Percentiles rank a stretch among this genome's conserved stretches.
These are phyloP conservation scores for Scenedesmus sp. DNA, from an alignment of 163 green algal genomes.

Conservation along the genomic window DNA sequence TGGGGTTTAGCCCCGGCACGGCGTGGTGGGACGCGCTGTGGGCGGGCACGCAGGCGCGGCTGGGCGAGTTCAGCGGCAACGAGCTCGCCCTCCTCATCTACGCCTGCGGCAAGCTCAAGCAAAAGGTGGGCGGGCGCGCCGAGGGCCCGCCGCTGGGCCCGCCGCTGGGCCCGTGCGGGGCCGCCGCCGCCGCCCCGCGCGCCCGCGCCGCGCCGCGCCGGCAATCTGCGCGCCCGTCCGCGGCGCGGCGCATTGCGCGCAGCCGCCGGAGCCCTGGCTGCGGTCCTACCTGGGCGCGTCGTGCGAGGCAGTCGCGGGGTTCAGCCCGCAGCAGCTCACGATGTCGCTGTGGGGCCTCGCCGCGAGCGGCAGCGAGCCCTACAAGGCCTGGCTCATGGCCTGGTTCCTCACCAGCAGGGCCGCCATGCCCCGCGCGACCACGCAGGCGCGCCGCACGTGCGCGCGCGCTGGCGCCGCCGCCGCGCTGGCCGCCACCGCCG, in stretches of 20 bases:
- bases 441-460: slow-evolving; percentile 24
- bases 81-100: slow-evolving; percentile 18
- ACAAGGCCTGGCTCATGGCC: slow-evolving; percentile 47
- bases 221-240: too few species aligned
- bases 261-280: slow-evolving; percentile 14
- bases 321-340: slow-evolving; percentile 30
- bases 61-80: not conserved
- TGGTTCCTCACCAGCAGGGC: slow-evolving; percentile 40
- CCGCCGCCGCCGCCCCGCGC: too few species aligned
- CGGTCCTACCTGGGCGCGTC: slow-evolving; percentile 8
- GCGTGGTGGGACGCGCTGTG: slow-evolving; percentile 31
- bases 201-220: too few species aligned
- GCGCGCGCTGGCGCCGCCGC: not conserved
- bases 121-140: not conserved
- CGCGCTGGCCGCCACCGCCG: not conserved
- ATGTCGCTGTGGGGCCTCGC: slow-evolving; percentile 44
- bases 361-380: not conserved
- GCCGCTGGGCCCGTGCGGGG: not conserved
- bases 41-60: not conserved
- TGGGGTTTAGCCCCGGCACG: not conserved
- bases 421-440: not conserved
- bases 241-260: not conserved
- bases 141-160: not conserved
- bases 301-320: not conserved
- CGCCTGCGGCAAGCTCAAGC: slow-evolving; percentile 14